phyloP scores from a whole-genome alignment of 1,284 basidiomycete species.

The Uromyces viciae-fabae region DNA sequence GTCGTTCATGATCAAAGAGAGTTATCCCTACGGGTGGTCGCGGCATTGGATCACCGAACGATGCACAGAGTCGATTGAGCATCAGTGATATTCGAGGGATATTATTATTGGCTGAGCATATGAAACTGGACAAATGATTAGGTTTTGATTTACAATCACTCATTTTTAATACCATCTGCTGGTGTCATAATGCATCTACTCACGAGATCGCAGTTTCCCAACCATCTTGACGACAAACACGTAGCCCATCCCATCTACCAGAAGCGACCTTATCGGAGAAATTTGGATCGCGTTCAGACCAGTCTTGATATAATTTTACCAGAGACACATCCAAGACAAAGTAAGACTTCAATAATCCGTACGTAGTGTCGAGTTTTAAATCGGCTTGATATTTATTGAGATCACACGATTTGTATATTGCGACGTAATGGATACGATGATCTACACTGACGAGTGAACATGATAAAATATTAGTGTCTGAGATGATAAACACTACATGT shows the following conservation, averaged over 20 bases:
- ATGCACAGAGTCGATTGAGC: conserved; percentile 61
- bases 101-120: conserved; percentile 97
- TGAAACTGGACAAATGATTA: conserved; percentile 72
- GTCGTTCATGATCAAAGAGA: conserved; percentile 56
- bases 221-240: conserved; percentile 84
- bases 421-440: conserved; percentile 59
- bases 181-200: conserved; percentile 56
- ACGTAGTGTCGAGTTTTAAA: conserved; percentile 60
- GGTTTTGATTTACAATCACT: too few relatives aligned
- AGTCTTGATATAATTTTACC: conserved; percentile 69
- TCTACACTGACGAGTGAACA: background rate
- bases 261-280: conserved; percentile 60
- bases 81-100: conserved; percentile 86
- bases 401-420: conserved; percentile 36
- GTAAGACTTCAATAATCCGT: conserved; percentile 76
- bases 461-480: too few relatives aligned
- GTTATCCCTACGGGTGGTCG: conserved; percentile 45
- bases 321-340: conserved; percentile 81
- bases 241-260: conserved; percentile 60
- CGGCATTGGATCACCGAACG: conserved; percentile 47
- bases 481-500: background rate
- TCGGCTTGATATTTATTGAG: conserved; percentile 54
- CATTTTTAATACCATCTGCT: background rate
- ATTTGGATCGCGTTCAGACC: conserved; percentile 69
- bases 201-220: conserved; percentile 92